phyloP scores from a whole-genome alignment of 1,139 yeast species.

The Arxiozyma slooffiae region DNA sequence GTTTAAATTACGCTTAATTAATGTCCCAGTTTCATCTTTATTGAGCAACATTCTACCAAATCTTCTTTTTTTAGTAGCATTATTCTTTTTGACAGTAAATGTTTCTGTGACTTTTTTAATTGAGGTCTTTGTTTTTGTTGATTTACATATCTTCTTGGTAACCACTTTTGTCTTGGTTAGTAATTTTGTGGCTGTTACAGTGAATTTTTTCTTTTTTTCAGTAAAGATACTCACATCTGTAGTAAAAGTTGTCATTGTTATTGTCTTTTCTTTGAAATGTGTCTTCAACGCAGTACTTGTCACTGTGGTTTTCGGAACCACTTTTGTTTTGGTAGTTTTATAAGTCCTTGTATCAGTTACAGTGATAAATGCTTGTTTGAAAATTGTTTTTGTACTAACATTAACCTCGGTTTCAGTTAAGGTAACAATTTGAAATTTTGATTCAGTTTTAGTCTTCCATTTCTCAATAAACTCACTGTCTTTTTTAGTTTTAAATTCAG shows the following conservation, averaged over 20 bases:
- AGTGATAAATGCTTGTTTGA: constrained; percentile 12
- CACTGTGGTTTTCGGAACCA: constrained; percentile 8
- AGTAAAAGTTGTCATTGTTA: constrained; percentile 11
- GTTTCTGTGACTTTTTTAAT: constrained; percentile 2
- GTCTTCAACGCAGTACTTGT: constrained; percentile 7
- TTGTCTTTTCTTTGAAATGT: constrained; percentile 13
- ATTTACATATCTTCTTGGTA: background rate
- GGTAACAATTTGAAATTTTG: constrained; percentile 7
- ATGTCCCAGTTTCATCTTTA: background rate
- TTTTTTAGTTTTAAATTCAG: constrained; percentile 4
- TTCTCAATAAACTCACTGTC: constrained; percentile 6
- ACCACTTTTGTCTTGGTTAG: constrained; percentile 8
- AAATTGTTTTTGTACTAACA: constrained; percentile 12
- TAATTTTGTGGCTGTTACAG: constrained; percentile 16
- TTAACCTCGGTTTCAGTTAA: constrained; percentile 13
- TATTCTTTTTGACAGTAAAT: background rate
- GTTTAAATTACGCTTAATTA: background rate
- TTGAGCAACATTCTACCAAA: background rate
- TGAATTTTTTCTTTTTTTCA: constrained; percentile 11
- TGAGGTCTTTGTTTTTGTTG: constrained; percentile 3
- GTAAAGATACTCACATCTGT: constrained; percentile 18
- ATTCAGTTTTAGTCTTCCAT: constrained; percentile 6
- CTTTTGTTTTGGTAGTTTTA: constrained; percentile 12
- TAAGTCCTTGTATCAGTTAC: constrained; percentile 19
- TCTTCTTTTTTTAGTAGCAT: background rate